phyloP scores from a whole-genome alignment of 1,284 basidiomycete species.

The Ceratorhiza oryzae-sativae region DNA sequence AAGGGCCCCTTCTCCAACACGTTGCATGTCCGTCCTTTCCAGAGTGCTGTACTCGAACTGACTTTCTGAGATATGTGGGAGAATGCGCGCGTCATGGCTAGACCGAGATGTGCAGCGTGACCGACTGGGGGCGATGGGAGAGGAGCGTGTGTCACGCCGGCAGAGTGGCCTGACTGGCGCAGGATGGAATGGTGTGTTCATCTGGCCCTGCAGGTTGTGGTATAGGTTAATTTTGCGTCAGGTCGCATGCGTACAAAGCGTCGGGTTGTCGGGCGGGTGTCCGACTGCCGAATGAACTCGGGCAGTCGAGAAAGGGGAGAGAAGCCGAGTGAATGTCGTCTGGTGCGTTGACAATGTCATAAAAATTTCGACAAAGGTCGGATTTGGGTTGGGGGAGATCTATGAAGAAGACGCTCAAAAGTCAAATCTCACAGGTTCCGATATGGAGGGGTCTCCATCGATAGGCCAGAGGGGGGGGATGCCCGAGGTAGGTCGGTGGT shows the following conservation, averaged over 20 bases:
- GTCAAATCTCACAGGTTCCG: conserved; percentile 15
- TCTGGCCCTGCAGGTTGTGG: neutral
- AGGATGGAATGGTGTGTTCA: neutral
- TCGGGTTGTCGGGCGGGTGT: neutral
- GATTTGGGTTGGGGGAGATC: conserved; percentile 1
- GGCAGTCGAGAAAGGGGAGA: neutral
- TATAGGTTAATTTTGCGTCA: neutral
- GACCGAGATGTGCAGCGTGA: neutral
- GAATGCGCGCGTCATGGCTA: too few relatives aligned
- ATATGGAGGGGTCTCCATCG: conserved; percentile 14
- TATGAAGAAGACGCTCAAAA: neutral
- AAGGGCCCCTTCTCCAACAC: neutral
- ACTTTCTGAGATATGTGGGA: neutral
- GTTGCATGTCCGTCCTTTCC: neutral
- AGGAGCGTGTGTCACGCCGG: conserved; percentile 5
- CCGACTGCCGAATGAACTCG: neutral
- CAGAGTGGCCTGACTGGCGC: neutral
- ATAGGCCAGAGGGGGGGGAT: neutral
- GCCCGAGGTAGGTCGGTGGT: neutral
- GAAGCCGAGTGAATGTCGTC: neutral
- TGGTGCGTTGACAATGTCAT: neutral
- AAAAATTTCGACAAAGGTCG: conserved; percentile 22
- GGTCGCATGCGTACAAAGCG: neutral
- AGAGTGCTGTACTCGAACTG: neutral
- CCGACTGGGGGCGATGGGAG: neutral